A percentile compares a stretch with the other conserved stretches of the same genome.
These are phyloP conservation scores for Pascua sp. DNA, from an alignment of 1,284 basidiomycete species.

Conservation along the genomic window DNA sequence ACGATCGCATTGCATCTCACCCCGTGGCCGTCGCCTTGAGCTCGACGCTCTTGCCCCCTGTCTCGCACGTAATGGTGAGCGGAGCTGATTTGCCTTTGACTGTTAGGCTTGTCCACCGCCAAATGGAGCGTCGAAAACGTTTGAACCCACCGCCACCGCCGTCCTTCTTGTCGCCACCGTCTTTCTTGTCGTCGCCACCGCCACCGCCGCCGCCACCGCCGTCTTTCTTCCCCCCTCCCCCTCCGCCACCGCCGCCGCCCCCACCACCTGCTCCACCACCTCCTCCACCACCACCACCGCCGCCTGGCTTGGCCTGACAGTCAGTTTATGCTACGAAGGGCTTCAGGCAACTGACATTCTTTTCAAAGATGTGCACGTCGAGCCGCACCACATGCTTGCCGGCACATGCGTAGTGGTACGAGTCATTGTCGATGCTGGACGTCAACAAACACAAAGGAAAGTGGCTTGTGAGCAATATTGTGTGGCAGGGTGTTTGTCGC, in stretches of 20 bases:
- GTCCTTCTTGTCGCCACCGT: background rate
- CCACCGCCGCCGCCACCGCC: background rate
- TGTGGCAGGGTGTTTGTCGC: background rate
- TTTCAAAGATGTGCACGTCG: conserved; percentile 34
- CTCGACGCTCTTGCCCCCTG: background rate
- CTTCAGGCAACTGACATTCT: conserved; percentile 29
- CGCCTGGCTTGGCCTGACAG: background rate
- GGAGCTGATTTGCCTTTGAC: background rate
- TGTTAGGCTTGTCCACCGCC: no score
- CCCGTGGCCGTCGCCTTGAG: conserved; percentile 8
- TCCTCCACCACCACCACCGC: background rate
- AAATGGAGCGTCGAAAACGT: no score
- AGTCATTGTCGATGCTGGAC: conserved; percentile 41
- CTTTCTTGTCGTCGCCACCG: background rate
- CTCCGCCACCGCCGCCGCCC: background rate
- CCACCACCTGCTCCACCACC: conserved; percentile 3
- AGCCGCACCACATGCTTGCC: conserved; percentile 41
- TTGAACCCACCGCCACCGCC: background rate
- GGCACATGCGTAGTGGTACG: conserved; percentile 43
- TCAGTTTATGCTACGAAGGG: background rate
- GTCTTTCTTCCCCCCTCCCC: no score
- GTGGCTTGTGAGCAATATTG: background rate
- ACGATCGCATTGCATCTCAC: conserved; percentile 17
- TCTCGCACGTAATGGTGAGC: background rate
- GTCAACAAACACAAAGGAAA: background rate